These are phyloP conservation scores for Pichia sp. DNA, from an alignment of 1,139 yeast genomes.

Conservation along the genomic window DNA sequence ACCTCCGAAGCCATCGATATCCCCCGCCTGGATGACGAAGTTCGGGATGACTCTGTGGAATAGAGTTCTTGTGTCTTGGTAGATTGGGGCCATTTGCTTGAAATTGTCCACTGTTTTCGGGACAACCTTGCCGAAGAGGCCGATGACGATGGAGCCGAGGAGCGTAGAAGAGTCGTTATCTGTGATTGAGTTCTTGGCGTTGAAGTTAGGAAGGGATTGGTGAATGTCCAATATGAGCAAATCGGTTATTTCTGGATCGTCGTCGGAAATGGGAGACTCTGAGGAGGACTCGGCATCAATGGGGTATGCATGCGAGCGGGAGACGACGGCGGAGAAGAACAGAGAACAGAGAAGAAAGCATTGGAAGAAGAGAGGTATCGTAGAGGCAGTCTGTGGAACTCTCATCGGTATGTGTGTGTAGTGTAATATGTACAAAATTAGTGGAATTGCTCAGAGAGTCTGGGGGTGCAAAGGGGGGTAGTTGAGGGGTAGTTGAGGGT, in stretches of 20 bases:
- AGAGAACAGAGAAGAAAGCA: too few relatives aligned
- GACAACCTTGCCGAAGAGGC: constrained; percentile 69
- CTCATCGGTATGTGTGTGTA: too few relatives aligned
- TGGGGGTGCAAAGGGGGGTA: too few relatives aligned
- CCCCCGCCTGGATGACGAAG: constrained; percentile 86
- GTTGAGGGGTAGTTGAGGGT: too few relatives aligned
- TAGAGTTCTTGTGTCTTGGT: constrained; percentile 52
- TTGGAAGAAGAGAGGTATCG: too few relatives aligned
- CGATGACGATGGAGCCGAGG: constrained; percentile 67
- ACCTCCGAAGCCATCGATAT: constrained; percentile 75
- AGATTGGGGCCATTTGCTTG: constrained; percentile 59
- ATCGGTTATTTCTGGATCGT: constrained; percentile 62
- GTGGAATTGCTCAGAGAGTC: too few relatives aligned
- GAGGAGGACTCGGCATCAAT: too few relatives aligned
- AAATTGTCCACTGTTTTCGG: constrained; percentile 76
- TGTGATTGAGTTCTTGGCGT: not conserved
- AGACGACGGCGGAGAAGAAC: too few relatives aligned
- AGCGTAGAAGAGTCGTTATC: constrained; percentile 24
- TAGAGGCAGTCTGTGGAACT: too few relatives aligned
- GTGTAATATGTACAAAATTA: too few relatives aligned
- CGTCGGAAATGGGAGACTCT: constrained; percentile 17
- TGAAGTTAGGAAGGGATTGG: constrained; percentile 42
- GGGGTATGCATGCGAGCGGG: too few relatives aligned
- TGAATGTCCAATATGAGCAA: constrained; percentile 59
- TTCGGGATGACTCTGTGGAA: constrained; percentile 77